Percentiles rank a stretch among this genome's conserved stretches.
Conservation (phyloP, 805 yeast genomes). For the Suhomyces emberorum region DNA sequence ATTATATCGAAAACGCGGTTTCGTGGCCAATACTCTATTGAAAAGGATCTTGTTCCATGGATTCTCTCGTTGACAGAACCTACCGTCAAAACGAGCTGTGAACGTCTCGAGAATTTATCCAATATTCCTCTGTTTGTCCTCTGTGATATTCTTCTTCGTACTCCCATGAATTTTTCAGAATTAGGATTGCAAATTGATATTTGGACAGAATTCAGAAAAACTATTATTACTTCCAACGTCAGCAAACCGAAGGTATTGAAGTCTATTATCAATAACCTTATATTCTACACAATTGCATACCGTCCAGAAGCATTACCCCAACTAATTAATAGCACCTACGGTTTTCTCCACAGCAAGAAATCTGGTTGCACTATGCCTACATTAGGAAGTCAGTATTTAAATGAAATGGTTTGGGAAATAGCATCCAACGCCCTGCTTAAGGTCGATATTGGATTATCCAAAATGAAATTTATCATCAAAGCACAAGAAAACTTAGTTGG, state of each 20-base stretch:
- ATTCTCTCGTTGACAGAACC: constrained; percentile 29
- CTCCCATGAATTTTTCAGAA: constrained; percentile 32
- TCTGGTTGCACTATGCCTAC: constrained; percentile 19
- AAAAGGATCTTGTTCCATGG: constrained; percentile 21
- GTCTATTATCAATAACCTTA: constrained; percentile 23
- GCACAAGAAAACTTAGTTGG: constrained; percentile 30
- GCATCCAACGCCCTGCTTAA: constrained; percentile 13
- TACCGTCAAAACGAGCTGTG: constrained; percentile 31
- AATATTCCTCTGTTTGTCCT: constrained; percentile 38
- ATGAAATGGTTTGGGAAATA: constrained; percentile 26
- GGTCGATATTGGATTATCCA: neutral
- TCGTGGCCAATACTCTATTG: constrained; percentile 1
- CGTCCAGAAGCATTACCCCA: constrained; percentile 19
- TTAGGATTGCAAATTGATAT: constrained; percentile 33
- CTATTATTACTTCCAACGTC: constrained; percentile 20
- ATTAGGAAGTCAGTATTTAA: constrained; percentile 19
- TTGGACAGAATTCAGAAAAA: constrained; percentile 27
- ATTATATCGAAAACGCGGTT: neutral
- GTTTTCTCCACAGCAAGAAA: constrained; percentile 15
- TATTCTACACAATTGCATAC: constrained; percentile 25
- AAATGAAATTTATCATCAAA: constrained; percentile 14
- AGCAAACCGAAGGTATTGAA: constrained; percentile 17
- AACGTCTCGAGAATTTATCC: constrained; percentile 22
- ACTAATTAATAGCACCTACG: constrained; percentile 16
- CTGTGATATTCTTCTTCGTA: constrained; percentile 36